Conservation (phyloP, 345 rosid genomes). For the Noccaea bulbosa region DNA sequence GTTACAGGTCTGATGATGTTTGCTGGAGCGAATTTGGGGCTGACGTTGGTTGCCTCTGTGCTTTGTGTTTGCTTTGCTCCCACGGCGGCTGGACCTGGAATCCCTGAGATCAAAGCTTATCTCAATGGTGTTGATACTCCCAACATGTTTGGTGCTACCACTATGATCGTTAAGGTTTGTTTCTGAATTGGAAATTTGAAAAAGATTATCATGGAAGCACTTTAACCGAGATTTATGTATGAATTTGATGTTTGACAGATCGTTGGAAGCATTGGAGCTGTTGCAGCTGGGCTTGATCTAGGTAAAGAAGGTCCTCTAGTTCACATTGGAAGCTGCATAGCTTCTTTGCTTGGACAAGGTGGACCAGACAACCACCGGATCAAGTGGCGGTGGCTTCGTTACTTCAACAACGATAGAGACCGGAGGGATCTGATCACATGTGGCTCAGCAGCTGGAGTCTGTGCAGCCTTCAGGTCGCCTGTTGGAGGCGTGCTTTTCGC, state of each 20-base stretch:
- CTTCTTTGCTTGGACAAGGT: conserved; percentile 86
- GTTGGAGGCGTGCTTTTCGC: conserved; percentile 92
- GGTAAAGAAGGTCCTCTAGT: conserved; percentile 97
- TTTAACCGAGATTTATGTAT: background rate
- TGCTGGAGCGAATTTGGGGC: conserved; percentile 62
- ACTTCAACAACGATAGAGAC: conserved; percentile 92
- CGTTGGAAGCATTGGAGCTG: conserved; percentile 90
- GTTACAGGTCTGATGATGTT: conserved; percentile 57
- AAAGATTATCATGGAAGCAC: background rate
- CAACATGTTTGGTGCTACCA: conserved; percentile 79
- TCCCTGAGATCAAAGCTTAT: conserved; percentile 96
- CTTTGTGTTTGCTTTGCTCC: conserved; percentile 89
- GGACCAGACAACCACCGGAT: conserved; percentile 77
- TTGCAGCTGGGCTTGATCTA: conserved; percentile 81
- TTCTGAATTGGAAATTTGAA: background rate
- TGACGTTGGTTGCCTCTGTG: conserved; percentile 67
- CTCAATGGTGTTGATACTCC: conserved; percentile 96
- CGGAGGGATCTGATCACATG: conserved; percentile 87
- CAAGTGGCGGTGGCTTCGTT: conserved; percentile 89
- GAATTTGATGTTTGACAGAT: conserved; percentile 50
- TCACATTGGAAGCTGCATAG: conserved; percentile 86
- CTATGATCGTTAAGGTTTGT: conserved; percentile 82
- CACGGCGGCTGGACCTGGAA: conserved; percentile 95
- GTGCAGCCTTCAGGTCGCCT: conserved; percentile 94
- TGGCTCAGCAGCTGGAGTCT: conserved; percentile 87